Percentiles rank a stretch among this genome's conserved stretches.
Evolutionary conservation across 306 rosid species (phyloP).

Genomic region (Echinosophora koreensis): DNA sequence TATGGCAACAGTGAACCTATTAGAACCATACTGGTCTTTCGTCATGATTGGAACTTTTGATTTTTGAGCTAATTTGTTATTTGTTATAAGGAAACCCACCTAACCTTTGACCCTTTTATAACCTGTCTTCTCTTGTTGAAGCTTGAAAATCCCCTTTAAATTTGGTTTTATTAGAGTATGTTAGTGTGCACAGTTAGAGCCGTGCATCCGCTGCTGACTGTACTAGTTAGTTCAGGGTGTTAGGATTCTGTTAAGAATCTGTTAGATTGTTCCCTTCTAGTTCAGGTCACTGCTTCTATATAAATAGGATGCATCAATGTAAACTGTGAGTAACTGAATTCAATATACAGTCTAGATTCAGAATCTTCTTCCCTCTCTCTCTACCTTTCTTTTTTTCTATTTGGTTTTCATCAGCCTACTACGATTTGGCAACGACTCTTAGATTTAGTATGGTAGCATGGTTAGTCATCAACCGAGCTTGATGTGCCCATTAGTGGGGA

Average conservation of each 20-base stretch:
- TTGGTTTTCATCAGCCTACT: slow-evolving; percentile 18
- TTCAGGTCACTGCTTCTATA: no score
- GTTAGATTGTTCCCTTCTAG: no score
- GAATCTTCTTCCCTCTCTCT: no score
- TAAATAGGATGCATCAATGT: no score
- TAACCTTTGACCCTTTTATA: background rate
- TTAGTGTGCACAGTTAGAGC: no score
- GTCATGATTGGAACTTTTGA: slow-evolving; percentile 23
- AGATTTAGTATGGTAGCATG: background rate
- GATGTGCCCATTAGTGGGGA: background rate
- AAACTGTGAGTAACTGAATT: no score
- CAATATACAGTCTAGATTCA: no score
- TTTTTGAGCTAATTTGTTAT: background rate
- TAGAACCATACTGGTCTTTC: background rate
- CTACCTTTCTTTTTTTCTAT: background rate
- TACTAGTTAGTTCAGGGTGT: no score
- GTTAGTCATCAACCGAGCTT: background rate
- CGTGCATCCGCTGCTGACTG: no score
- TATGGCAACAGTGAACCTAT: background rate
- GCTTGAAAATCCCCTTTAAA: background rate
- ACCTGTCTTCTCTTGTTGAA: slow-evolving; percentile 19
- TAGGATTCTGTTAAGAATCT: no score
- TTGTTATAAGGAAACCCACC: background rate
- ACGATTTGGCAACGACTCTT: background rate
- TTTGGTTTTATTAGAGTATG: slow-evolving; percentile 9